Conservation (phyloP, 2,329 filamentous ascomycete species). For the Colletotrichum lentis region DNA sequence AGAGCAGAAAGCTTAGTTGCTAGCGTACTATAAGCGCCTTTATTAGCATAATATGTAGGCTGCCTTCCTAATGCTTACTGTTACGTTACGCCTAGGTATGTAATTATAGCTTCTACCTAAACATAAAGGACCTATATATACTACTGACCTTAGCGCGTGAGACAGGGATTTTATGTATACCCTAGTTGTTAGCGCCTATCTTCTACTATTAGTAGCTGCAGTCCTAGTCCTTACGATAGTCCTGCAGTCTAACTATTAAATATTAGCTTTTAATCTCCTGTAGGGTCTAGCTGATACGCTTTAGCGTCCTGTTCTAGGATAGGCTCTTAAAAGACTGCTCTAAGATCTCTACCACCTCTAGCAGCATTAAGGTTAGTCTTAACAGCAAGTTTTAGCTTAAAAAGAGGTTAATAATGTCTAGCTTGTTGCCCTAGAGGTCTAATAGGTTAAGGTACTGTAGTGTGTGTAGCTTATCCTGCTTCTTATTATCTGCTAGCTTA, state of each 20-base stretch:
- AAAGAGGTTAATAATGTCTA: conserved; percentile 65
- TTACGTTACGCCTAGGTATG: background rate
- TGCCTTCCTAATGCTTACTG: too few species aligned
- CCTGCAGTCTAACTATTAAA: conserved; percentile 70
- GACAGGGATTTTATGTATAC: conserved; percentile 90
- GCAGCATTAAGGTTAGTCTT: conserved; percentile 66
- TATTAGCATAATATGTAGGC: too few species aligned
- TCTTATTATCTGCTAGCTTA: conserved; percentile 54
- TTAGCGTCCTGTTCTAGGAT: conserved; percentile 68
- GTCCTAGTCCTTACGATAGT: conserved; percentile 55
- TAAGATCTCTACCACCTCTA: conserved; percentile 79
- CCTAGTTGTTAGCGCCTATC: conserved; percentile 85
- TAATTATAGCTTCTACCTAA: conserved; percentile 63
- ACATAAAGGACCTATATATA: conserved; percentile 83
- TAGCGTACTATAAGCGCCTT: too few species aligned
- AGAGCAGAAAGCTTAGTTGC: too few species aligned
- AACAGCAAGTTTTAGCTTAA: conserved; percentile 63
- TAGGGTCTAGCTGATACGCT: conserved; percentile 72
- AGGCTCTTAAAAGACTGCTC: conserved; percentile 73
- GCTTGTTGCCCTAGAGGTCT: conserved; percentile 70
- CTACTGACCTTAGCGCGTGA: conserved; percentile 90
- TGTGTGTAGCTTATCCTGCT: conserved; percentile 58
- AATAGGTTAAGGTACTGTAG: conserved; percentile 81
- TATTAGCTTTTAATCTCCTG: conserved; percentile 72
- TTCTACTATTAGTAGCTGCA: conserved; percentile 76